Base-by-base conservation (phyloP, 1,284 basidiomycete species). In the Coniophora puteana region DNA sequence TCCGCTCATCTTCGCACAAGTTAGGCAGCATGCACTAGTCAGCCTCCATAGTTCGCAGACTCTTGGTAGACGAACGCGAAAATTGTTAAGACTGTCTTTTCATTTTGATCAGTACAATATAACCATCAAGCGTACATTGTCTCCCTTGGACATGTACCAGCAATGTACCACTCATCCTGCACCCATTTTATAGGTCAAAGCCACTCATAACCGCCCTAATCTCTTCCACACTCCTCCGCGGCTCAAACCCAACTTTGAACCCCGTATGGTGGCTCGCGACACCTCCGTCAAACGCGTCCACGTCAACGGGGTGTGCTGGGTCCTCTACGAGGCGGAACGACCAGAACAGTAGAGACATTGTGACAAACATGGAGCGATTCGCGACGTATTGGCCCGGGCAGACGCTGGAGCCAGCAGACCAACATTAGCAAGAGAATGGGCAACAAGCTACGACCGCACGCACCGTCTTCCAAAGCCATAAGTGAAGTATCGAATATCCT, bases 401-500 rank as follows among this genome's bases (percentile, higher is more conserved):
- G 10, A 43, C 35, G 4, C 43, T 52, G 20, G 12, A 20, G 30
- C 17, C 8, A 24, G 26, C 29, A 45, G 3, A 14, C 14, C 7
- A 51, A 12, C 37, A 43, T 29, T 20, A 18, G 25, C 28, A 44
- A 6, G 33, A 22, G 29, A 20, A 1, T 18, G 21, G 1, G 8
- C 7, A 12, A 21, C 2, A n/a, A 18, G 12, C 7, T 20, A 20
- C 12, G 39, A 36, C 23, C 18, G 5, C 4, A 5, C 38, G 36
- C 30, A 46, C 47, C 47, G 40, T 34, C 47, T 18, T 20, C 48
- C 48, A 40, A 49, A 49, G 8, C 48, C 48, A 35, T 76, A 81
- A 20, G 70, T 63, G 49, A 67, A 78, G 13, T 65, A 62, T 45
- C 65, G 72, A 11, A 79, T 47, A 43, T 79, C 76, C 5, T 13